Base-by-base conservation (phyloP, 1,284 basidiomycete species). In the Ganoderma boninense region DNA sequence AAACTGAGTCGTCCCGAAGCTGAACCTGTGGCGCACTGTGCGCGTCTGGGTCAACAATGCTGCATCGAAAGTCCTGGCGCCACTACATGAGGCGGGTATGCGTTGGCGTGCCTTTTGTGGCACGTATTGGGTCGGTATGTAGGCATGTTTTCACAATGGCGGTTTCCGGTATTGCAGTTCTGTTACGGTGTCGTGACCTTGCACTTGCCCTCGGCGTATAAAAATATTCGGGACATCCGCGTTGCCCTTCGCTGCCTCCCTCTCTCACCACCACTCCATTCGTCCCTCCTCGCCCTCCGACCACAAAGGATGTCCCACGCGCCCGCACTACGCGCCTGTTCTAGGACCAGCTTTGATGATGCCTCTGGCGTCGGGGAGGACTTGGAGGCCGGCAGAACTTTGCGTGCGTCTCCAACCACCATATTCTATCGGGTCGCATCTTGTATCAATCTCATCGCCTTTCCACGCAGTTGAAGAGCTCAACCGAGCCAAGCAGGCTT, bases 351-450 rank as follows among this genome's bases (percentile, higher is more conserved):
- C 38, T 40, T 11, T 2, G 8, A 40, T 5, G 38, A 26, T 23
- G 40, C 18, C 14, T 26, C 13, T 13, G 14, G 18, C 23, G 20
- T 23, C 13, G 59, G 59, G 35, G 38, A 38, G 49, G 26, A 54
- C 32, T 16, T 7, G 54, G 32, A 57, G 54, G 32, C 29, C 13
- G 40, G 23, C 23, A 8, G 16, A 16, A 43, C 60, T 5, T 23
- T 62, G 8, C 14, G 60, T 62, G 18, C 40, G 60, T 62, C 32
- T 26, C 40, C 42, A 62, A 44, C 60, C 60, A 44, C 38, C 23
- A 1, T 23, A 10, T 16, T 57, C 26, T n/a, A 10, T n/a, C 4
- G n/a, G 14, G 8, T 23, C 2, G n/a, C 35, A 3, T 7, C 42
- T 10, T 44, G 4, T 16, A 26, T 23, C 29, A 13, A 62, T 23